Evolutionary conservation across 805 yeast species (phyloP).

Genomic region (Lipomyces anomalus): DNA sequence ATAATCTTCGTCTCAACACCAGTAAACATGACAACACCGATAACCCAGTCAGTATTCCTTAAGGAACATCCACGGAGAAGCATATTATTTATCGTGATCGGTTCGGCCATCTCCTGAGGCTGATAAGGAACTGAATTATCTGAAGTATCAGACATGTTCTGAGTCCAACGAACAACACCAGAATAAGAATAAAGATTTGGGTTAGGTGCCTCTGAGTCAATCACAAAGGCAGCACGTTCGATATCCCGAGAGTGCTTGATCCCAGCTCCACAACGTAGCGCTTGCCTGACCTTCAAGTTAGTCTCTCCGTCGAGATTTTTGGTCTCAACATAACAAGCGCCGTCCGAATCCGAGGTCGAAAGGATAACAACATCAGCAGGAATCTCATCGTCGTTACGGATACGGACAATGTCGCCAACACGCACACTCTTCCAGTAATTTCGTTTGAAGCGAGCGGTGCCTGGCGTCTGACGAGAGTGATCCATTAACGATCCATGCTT

Average conservation of each 20-base stretch:
- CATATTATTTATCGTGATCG: conserved; percentile 56
- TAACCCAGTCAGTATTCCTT: conserved; percentile 70
- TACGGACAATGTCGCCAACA: conserved; percentile 68
- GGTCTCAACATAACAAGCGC: conserved; percentile 64
- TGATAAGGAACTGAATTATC: conserved; percentile 29
- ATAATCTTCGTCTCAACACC: conserved; percentile 72
- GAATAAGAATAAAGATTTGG: conserved; percentile 57
- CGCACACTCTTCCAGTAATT: conserved; percentile 65
- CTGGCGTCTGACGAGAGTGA: conserved; percentile 31
- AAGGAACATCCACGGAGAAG: conserved; percentile 67
- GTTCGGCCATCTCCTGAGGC: conserved; percentile 39
- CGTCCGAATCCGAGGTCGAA: conserved; percentile 65
- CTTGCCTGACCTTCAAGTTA: conserved; percentile 54
- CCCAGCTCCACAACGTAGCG: conserved; percentile 50
- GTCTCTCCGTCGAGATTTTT: conserved; percentile 73
- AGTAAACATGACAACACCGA: conserved; percentile 70
- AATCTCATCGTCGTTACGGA: conserved; percentile 64
- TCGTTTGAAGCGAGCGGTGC: conserved; percentile 41
- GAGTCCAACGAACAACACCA: conserved; percentile 56
- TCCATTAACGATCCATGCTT: conserved; percentile 29
- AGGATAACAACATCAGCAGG: conserved; percentile 71
- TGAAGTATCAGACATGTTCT: conserved; percentile 29
- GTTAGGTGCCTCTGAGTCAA: conserved; percentile 72
- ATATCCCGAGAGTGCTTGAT: conserved; percentile 55
- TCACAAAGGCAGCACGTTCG: conserved; percentile 50